Conservation (phyloP, 352 stramenopile genomes). For the Phytophthora foliorum region DNA sequence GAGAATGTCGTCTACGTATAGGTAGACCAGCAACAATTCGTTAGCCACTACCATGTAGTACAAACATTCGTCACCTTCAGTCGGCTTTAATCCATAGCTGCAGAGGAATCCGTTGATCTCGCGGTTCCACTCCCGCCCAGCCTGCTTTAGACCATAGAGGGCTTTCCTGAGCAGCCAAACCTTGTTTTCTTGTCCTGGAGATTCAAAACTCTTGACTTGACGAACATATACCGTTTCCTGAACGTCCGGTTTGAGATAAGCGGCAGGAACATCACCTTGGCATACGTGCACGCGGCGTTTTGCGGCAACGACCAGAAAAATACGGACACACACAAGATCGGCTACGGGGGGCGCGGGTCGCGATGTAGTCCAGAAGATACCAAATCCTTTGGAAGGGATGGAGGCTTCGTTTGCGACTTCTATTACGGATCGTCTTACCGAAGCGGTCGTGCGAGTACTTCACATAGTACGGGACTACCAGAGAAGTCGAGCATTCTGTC, state of each 20-base stretch:
- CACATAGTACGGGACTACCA: too few relatives aligned
- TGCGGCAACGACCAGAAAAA: background rate
- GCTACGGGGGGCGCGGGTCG: background rate
- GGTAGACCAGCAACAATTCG: background rate
- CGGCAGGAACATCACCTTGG: constrained; percentile 1
- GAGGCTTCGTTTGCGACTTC: too few relatives aligned
- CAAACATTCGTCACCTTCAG: constrained; percentile 1
- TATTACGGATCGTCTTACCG: too few relatives aligned
- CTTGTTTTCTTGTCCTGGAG: background rate
- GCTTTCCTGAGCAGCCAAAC: background rate
- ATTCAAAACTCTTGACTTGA: constrained; percentile 5
- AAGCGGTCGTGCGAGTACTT: too few relatives aligned
- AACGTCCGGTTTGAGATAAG: constrained; percentile 3
- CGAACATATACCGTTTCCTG: constrained; percentile 1
- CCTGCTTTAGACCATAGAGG: background rate
- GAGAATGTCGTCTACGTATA: constrained; percentile 13
- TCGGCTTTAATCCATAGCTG: background rate
- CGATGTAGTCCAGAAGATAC: constrained; percentile 5
- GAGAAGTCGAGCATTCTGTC: too few relatives aligned
- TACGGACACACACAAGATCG: constrained; percentile 2
- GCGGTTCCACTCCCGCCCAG: background rate
- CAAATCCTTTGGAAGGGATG: too few relatives aligned
- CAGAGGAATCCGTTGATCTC: constrained; percentile 6
- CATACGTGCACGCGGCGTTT: background rate
- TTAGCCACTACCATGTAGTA: background rate